Evolutionary conservation across 306 rosid species (phyloP).

Genomic region (Quercus variabilis): DNA sequence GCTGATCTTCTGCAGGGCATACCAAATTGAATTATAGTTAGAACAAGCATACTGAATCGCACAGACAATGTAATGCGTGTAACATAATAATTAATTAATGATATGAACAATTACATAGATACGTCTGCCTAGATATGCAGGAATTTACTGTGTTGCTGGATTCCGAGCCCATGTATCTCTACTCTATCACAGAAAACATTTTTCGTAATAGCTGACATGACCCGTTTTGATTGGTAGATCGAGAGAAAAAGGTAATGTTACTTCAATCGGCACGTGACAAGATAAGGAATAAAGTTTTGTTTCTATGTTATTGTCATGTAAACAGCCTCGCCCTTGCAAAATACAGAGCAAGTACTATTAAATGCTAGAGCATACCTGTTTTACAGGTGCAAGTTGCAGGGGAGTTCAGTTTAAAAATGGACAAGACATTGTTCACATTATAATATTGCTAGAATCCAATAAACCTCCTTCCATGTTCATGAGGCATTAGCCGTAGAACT

Average conservation of each 20-base stretch:
- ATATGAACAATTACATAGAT: not conserved
- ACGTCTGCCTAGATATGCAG: no score
- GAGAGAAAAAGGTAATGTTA: not conserved
- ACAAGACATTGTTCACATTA: not conserved
- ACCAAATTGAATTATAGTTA: not conserved
- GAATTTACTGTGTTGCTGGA: no score
- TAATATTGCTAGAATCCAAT: not conserved
- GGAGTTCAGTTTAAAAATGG: not conserved
- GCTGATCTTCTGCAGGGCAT: conserved; percentile 44
- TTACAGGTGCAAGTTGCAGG: no score
- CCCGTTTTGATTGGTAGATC: no score
- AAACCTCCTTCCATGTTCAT: not conserved
- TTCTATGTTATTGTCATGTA: no score
- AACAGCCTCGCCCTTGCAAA: not conserved
- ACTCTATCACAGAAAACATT: not conserved
- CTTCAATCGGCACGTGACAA: no score
- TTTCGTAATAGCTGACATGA: no score
- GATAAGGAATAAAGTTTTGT: no score
- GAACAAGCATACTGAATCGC: not conserved
- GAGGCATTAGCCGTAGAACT: no score
- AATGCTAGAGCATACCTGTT: no score
- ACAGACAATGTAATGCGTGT: not conserved
- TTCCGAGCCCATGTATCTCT: not conserved
- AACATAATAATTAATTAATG: not conserved
- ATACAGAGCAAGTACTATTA: not conserved